Percentiles rank a stretch among this genome's conserved stretches.
Conservation (phyloP, 2,329 filamentous ascomycete genomes). For the Botryosphaeria agaves region DNA sequence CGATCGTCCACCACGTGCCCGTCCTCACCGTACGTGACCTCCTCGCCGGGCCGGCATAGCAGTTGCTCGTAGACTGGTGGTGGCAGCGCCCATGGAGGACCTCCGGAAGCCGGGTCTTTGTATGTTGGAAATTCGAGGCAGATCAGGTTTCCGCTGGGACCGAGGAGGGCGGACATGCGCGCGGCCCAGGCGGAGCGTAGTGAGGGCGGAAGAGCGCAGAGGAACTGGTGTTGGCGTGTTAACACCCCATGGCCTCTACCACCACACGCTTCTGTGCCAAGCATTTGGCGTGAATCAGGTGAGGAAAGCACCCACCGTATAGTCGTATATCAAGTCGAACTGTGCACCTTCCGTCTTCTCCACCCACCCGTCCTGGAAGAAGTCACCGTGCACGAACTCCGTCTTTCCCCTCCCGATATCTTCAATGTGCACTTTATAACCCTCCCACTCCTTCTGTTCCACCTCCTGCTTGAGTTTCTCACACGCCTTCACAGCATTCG, state of each 20-base stretch:
- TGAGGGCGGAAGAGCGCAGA: conserved; percentile 38
- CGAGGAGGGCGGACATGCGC: conserved; percentile 36
- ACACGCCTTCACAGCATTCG: conserved; percentile 30
- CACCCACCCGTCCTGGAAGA: conserved; percentile 43
- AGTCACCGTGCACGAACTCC: conserved; percentile 45
- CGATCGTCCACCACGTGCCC: conserved; percentile 32
- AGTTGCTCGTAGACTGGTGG: conserved; percentile 56
- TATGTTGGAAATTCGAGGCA: conserved; percentile 65
- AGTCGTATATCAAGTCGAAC: conserved; percentile 53
- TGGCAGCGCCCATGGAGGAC: conserved; percentile 57
- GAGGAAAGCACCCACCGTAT: conserved; percentile 29
- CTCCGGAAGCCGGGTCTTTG: conserved; percentile 46
- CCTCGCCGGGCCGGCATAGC: conserved; percentile 50
- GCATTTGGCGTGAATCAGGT: too few relatives aligned
- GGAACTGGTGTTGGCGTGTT: conserved; percentile 28
- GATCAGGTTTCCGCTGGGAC: conserved; percentile 33
- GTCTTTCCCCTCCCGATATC: conserved; percentile 30
- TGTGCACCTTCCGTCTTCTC: conserved; percentile 11
- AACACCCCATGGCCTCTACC: not conserved
- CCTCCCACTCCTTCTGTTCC: conserved; percentile 14
- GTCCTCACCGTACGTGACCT: conserved; percentile 42
- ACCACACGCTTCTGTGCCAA: not conserved
- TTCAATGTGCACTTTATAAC: conserved; percentile 25
- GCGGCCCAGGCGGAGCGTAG: conserved; percentile 40
- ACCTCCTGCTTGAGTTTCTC: conserved; percentile 22